phyloP scores from a whole-genome alignment of 1,139 yeast genomes.

The Pichia sp. region DNA sequence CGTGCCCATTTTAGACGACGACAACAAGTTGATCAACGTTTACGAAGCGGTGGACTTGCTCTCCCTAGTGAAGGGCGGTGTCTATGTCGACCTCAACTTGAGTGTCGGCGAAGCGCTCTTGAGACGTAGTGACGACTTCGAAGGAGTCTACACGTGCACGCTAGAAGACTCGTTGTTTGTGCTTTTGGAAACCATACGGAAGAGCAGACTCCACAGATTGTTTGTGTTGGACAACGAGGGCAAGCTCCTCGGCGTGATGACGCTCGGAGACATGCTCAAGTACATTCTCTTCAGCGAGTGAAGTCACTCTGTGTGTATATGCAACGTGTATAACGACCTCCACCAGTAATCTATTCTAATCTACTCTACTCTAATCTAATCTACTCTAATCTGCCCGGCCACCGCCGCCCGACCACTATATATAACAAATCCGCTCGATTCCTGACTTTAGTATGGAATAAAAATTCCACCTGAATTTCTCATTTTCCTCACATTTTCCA shows the following conservation, averaged over 20 bases:
- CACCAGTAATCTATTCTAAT: too few species aligned
- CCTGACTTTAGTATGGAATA: too few species aligned
- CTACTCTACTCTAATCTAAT: too few species aligned
- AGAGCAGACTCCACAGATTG: slow-evolving; percentile 87
- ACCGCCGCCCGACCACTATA: too few species aligned
- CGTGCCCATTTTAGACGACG: slow-evolving; percentile 82
- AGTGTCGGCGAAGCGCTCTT: slow-evolving; percentile 96
- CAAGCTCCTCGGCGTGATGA: slow-evolving; percentile 75
- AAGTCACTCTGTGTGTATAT: too few species aligned
- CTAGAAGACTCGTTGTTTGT: slow-evolving; percentile 83
- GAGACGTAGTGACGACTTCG: slow-evolving; percentile 95
- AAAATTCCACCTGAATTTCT: too few species aligned
- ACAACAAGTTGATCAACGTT: slow-evolving; percentile 74
- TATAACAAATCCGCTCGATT: too few species aligned
- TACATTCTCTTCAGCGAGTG: slow-evolving; percentile 56
- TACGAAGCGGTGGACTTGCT: slow-evolving; percentile 96
- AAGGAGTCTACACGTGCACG: slow-evolving; percentile 97
- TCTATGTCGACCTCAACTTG: slow-evolving; percentile 84
- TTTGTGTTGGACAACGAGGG: slow-evolving; percentile 89
- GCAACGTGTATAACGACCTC: too few species aligned
- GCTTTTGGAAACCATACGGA: slow-evolving; percentile 90
- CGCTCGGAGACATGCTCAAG: slow-evolving; percentile 86
- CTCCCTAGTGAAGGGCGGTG: slow-evolving; percentile 91
- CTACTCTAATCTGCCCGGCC: too few species aligned
- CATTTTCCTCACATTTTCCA: too few species aligned